Base-by-base conservation (phyloP, 176 grass and related monocot species). In the Tillandsia leiboldiana region DNA sequence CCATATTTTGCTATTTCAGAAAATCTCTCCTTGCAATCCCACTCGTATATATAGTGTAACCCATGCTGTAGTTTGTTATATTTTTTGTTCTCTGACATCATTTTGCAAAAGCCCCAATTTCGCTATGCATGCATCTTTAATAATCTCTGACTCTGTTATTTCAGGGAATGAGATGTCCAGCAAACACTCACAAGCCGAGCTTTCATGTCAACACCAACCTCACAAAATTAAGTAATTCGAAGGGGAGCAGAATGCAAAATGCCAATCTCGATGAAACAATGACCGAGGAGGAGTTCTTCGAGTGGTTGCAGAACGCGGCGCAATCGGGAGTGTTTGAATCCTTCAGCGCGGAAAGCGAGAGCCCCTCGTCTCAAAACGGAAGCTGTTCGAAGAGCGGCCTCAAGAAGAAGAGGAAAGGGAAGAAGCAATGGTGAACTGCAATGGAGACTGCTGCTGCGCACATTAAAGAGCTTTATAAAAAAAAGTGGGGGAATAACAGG, bases 151-250 rank as follows among this genome's bases (percentile, higher is more conserved):
- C 26, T 73, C 73, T 78, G 77, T 51, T 69, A 50, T 26, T 68
- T 18, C 82, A 97, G 94, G 94, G 84, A 86, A 97, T 92, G 86
- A 87, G 84, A 65, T 97, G 94, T 50, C 77, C 84, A 0, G 72
- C 77, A 1, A 99, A 99, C 80, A 92, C 89, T 17, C 94, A 99
- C 80, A 99, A 93, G 48, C 84, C 94, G 13, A 99, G 87, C 70
- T 99, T 99, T 72, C 94, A 99, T 75, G 86, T 93, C 11, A 93
- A 93, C 23, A 79, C 89, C 50, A 99, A 72, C 51, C 15, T 99
- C 54, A 73, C 84, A 48, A 99, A 88, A 73, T 84, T 89, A 63
- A 83, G 53, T 26, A 92, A 70, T 66, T 77, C 86, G 29, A 99
- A 93, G 67, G 89, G 81, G 48, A 81, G 65, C 27, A 59, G 75